Evolutionary conservation across 1,139 yeast genomes (phyloP).

Genomic region (Candida glucosophila): DNA sequence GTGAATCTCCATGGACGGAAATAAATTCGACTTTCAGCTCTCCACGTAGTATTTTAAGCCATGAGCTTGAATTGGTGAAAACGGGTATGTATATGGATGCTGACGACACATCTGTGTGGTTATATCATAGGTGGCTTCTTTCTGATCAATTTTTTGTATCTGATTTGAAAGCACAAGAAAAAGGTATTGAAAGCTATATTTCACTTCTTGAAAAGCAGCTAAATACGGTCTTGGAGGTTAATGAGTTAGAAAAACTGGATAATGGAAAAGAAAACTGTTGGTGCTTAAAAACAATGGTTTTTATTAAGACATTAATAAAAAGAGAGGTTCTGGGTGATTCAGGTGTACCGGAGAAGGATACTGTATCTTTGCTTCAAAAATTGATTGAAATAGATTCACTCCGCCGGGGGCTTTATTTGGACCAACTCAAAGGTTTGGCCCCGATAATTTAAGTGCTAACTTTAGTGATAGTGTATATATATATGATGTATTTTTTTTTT

Average conservation of each 20-base stretch:
- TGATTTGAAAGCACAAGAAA: constrained; percentile 11
- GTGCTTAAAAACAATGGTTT: constrained; percentile 54
- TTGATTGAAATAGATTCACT: constrained; percentile 61
- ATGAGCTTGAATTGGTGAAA: constrained; percentile 62
- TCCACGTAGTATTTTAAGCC: constrained; percentile 30
- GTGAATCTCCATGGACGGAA: background rate
- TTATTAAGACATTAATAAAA: constrained; percentile 28
- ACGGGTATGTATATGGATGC: constrained; percentile 91
- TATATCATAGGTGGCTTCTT: constrained; percentile 76
- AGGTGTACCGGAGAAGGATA: constrained; percentile 13
- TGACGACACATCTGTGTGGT: constrained; percentile 91
- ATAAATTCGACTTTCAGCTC: constrained; percentile 10
- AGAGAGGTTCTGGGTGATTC: constrained; percentile 7
- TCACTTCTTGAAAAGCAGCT: constrained; percentile 32
- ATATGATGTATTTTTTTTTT: constrained; percentile 39
- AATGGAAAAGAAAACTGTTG: constrained; percentile 54
- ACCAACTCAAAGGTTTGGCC: constrained; percentile 17
- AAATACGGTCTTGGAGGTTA: constrained; percentile 40
- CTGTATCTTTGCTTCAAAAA: constrained; percentile 22
- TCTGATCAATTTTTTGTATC: constrained; percentile 41
- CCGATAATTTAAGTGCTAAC: constrained; percentile 12
- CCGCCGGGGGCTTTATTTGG: constrained; percentile 52
- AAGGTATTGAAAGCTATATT: constrained; percentile 8
- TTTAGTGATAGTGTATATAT: constrained; percentile 24
- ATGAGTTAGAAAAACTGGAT: constrained; percentile 52